A percentile compares a stretch with the other conserved stretches of the same genome.
These are phyloP conservation scores for Priceomyces medius DNA, from an alignment of 805 yeast species.

Conservation along the genomic window DNA sequence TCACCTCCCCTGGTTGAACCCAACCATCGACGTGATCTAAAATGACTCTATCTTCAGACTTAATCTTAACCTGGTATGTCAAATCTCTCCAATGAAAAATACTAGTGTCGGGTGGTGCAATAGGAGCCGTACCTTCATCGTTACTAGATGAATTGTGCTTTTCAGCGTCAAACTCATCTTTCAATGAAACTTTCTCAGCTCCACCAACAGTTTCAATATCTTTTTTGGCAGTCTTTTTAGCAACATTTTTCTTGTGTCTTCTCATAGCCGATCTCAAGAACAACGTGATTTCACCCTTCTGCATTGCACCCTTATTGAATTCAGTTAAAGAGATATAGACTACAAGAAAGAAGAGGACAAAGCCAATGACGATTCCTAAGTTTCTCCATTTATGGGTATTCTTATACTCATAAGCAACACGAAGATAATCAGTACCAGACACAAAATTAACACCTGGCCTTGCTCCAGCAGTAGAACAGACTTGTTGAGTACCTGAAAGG, in stretches of 20 bases:
- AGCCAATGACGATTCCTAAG: slow-evolving; percentile 64
- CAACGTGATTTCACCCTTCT: slow-evolving; percentile 41
- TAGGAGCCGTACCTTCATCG: slow-evolving; percentile 4
- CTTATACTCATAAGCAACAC: slow-evolving; percentile 47
- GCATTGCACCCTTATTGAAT: slow-evolving; percentile 43
- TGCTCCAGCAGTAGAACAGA: slow-evolving; percentile 65
- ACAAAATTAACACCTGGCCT: slow-evolving; percentile 52
- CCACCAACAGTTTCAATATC: slow-evolving; percentile 21
- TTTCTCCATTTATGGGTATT: slow-evolving; percentile 77
- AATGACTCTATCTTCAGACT: slow-evolving; percentile 42
- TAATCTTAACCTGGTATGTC: slow-evolving; percentile 36
- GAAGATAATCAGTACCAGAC: slow-evolving; percentile 58
- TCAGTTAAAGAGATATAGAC: slow-evolving; percentile 36
- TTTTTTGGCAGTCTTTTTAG: slow-evolving; percentile 11
- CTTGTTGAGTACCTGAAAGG: slow-evolving; percentile 35
- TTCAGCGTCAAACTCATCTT: slow-evolving; percentile 29
- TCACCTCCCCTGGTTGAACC: slow-evolving; percentile 77
- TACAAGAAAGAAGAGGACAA: slow-evolving; percentile 41
- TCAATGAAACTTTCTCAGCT: slow-evolving; percentile 25
- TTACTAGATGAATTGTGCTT: slow-evolving; percentile 9
- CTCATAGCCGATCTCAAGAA: slow-evolving; percentile 28
- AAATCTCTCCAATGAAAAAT: slow-evolving; percentile 40
- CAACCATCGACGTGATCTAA: slow-evolving; percentile 54
- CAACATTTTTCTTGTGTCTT: slow-evolving; percentile 24
- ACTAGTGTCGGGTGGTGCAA: slow-evolving; percentile 10